These are phyloP conservation scores for Passiflora organensis DNA, from an alignment of 345 rosid genomes.

Conservation along the genomic window DNA sequence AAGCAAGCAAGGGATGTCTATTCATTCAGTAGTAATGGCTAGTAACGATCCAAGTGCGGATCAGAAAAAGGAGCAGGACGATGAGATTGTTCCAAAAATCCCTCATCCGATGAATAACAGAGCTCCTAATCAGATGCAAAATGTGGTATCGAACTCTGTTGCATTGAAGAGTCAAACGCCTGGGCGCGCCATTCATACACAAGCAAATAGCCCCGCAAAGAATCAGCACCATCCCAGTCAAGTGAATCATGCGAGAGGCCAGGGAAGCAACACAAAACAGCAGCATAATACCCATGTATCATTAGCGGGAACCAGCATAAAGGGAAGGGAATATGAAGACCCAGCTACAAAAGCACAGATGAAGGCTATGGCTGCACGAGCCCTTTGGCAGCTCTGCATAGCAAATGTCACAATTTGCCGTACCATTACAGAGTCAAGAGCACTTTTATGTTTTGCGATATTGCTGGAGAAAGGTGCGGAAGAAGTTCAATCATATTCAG, in stretches of 20 bases:
- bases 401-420: slow-evolving; percentile 20
- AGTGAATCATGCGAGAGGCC: slow-evolving; percentile 1
- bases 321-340: slow-evolving; percentile 26
- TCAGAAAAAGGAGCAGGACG: slow-evolving; percentile 2
- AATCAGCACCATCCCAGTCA: neutral
- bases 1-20: slow-evolving; percentile 21
- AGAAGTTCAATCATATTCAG: slow-evolving; percentile 24
- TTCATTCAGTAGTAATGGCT: slow-evolving; percentile 25
- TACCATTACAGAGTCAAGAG: slow-evolving; percentile 27
- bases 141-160: slow-evolving; percentile 12
- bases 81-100: slow-evolving; percentile 9
- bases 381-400: slow-evolving; percentile 23
- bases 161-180: slow-evolving; percentile 2
- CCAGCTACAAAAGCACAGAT: slow-evolving; percentile 25
- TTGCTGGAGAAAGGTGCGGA: slow-evolving; percentile 24
- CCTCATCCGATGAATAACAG: slow-evolving; percentile 13
- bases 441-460: slow-evolving; percentile 25
- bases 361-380: slow-evolving; percentile 34
- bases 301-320: slow-evolving; percentile 27
- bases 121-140: slow-evolving; percentile 17
- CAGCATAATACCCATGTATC: slow-evolving; percentile 1
- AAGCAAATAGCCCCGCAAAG: neutral
- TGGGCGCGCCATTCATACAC: neutral
- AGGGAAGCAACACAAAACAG: neutral
- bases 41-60: slow-evolving; percentile 4